Base-by-base conservation (phyloP, 257 asterid genomes). In the Ballota nigra region DNA sequence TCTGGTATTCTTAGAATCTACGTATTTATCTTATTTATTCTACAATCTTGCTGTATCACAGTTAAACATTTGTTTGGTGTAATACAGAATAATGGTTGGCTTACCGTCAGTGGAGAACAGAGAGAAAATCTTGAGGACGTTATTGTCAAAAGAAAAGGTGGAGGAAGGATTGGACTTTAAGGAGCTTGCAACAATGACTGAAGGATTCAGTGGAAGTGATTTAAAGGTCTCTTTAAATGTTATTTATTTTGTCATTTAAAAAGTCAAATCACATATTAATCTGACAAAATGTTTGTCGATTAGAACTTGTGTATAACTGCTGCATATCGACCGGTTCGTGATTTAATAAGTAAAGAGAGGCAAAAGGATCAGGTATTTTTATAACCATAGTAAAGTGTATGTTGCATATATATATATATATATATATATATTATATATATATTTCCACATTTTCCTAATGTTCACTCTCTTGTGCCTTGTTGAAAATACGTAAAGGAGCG, bases 281-380 rank as follows among this genome's bases (percentile, higher is more conserved):
- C 63, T 77, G 34, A 69, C 56, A 36, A 38, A 24, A 0, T 28
- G 10, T 72, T 45, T 74, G 20, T 75, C 55, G 33, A 16, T 67
- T 83, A 93, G 98, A 93, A 90, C 76, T 79, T 93, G 69, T 87
- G 97, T 81, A 63, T 86, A 4, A 88, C 97, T 62, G 96, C 98
- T 78, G 98, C 98, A 51, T 92, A 88, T 74, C 91, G 93, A 66
- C 97, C 98, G 45, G 89, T 92, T 47, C 87, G 96, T 26, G 98
- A 92, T 80, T 77, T 90, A 47, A 88, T 92, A 79, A 82, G 82
- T 71, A 90, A 86, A 58, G 98, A 92, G 83, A 79, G 86, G 70
- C 80, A 71, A 8, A 87, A 82, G 68, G 86, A 81, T 31, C 73
- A 83, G 41, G 96, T 89, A 62, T 68, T 55, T 9, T 57, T 20